Evolutionary conservation across 1,284 basidiomycete genomes (phyloP), one percentile per base, ranked within the genome.

Genomic region (Cryptococcus deneoformans): DNA sequence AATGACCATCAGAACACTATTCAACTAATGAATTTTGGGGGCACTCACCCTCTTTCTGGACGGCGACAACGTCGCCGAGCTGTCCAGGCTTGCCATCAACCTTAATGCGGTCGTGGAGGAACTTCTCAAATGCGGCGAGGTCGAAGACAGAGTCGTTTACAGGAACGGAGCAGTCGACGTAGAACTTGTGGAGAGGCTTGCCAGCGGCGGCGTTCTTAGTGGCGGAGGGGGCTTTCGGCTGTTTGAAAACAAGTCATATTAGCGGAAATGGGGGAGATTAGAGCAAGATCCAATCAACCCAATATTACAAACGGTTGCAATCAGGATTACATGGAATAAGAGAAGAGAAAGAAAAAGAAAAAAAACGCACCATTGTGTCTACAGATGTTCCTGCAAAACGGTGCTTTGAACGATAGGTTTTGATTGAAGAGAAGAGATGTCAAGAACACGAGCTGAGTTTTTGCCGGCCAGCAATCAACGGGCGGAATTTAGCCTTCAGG

Each of bases 161-260:
- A 62, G 94, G 94, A 73, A 89, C 90, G 53, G 90, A 90, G 84
- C 90, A 95, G 86, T 96, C 92, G 78, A 97, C 86, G 78, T 88
- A 82, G 81, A 93, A 96, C 81, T 92, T 95, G 84, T 92, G 89
- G 55, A 71, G 67, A 69, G 83, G 77, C 81, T 92, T 92, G 80
- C 84, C 81, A 72, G 87, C 71, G 71, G 86, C 72, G 73, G 84
- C 82, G 59, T 69, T 62, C 58, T 76, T 77, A 67, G 68, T 50
- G 69, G 69, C 57, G 60, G 72, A 61, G 63, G 68, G 29, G 5
- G 29, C 29, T 29, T 29, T 29, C 29, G 29, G 29, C 29, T 29
- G 29, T 29, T 29, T 29, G 29, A 29, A 29, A 29, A 29, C 29
- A 4, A 29, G 29, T 29, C 29, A 29, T 29, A 29, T 29, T 29